Evolutionary conservation across 2,329 filamentous ascomycete species (phyloP), one percentile per base, ranked within the genome.

Genomic region (Pseudocercospora crystallina): DNA sequence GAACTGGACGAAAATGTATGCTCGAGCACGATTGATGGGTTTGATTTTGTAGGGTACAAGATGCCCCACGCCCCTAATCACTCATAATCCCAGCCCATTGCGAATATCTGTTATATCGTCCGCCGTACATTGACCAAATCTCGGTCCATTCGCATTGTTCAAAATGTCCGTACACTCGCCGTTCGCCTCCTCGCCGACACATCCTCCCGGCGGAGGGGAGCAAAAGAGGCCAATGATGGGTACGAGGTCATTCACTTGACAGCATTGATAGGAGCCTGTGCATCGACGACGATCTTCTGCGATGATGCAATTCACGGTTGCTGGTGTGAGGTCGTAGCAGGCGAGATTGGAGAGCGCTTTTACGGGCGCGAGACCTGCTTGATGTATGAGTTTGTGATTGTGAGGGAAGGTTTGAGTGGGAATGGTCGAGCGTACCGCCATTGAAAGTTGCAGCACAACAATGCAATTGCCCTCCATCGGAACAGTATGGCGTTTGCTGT

Each of bases 301-400:
- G 13, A 59, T 57, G 9, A 59, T 41, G 38, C 57, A 59, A 29
- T 59, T 59, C n/a, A 55, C 48, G 4, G 50, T 52, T 12, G 54
- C 49, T 7, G 57, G 57, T 5, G 57, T 59, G n/a, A 59, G 33
- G 17, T 57, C 54, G 17, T 59, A 59, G 43, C 57, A 59, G 8
- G 44, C 33, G 1, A 59, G 12, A 32, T 59, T 50, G 5, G 54
- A 47, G 1, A 47, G 45, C 3, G 43, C 30, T 5, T 35, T 47
- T 29, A 59, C 44, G 8, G 54, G 47, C 9, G 46, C 39, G 29
- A 51, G 44, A 7, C 20, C 20, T 26, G 20, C 20, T 26, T 26
- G 20, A 26, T 26, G 20, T 7, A 7, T 26, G 20, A 26, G 20
- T 26, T 3, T 26, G 20, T 26, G 20, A 33, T 38, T 26, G 10